Conservation (phyloP, 2,329 filamentous ascomycete genomes). For the Aspergillus melleus region DNA sequence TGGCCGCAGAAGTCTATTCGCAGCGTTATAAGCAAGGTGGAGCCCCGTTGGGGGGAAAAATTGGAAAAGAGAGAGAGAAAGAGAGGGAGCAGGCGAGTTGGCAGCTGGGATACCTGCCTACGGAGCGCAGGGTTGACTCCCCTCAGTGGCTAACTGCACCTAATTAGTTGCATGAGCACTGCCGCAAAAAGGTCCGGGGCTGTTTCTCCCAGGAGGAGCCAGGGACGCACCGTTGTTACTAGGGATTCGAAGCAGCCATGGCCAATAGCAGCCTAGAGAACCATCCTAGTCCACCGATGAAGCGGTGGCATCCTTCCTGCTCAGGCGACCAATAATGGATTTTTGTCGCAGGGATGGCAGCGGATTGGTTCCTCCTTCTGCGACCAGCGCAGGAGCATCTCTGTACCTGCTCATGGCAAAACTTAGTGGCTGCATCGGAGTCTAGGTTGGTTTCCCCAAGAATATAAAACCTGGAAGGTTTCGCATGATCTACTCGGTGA, state of each 20-base stretch:
- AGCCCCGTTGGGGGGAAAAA: constrained; percentile 2
- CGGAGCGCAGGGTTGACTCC: not conserved
- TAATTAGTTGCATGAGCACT: constrained; percentile 11
- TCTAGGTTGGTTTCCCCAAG: not conserved
- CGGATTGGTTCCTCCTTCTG: constrained; percentile 2
- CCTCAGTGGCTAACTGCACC: constrained; percentile 2
- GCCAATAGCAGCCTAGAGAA: not conserved
- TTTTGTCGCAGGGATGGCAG: not conserved
- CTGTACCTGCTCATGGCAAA: not conserved
- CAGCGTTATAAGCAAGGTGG: constrained; percentile 9
- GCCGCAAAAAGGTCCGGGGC: constrained; percentile 7
- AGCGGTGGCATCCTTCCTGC: constrained; percentile 6
- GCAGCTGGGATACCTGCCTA: not conserved
- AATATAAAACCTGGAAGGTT: not conserved
- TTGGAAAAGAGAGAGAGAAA: not conserved
- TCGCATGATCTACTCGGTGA: not conserved
- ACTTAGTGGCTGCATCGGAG: constrained; percentile 3
- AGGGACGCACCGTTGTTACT: not conserved
- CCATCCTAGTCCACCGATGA: not conserved
- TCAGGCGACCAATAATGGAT: not conserved
- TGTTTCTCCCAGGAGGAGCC: not conserved
- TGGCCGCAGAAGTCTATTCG: constrained; percentile 7
- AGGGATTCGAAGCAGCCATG: not conserved
- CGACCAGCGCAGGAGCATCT: constrained; percentile 3
- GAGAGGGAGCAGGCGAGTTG: constrained; percentile 1